Conservation (phyloP, 2,329 filamentous ascomycete species). For the Aspergillus luchuensis region DNA sequence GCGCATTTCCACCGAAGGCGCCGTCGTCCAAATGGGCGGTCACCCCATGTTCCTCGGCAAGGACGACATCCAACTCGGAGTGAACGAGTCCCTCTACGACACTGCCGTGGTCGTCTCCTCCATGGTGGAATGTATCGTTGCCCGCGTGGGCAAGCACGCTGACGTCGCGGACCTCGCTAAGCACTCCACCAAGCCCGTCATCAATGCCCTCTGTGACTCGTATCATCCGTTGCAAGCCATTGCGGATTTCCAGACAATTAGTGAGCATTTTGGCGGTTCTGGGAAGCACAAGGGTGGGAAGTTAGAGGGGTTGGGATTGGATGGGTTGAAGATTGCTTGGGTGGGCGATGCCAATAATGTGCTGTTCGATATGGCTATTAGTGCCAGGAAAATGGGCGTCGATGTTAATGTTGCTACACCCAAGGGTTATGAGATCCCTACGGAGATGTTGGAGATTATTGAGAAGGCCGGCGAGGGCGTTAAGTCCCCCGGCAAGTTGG, state of each 20-base stretch:
- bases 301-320: constrained; percentile 63
- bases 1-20: constrained; percentile 88
- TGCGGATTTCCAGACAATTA: constrained; percentile 88
- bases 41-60: constrained; percentile 96
- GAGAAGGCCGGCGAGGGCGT: constrained; percentile 61
- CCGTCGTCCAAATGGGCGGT: constrained; percentile 83
- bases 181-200: constrained; percentile 75
- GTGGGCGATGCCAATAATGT: constrained; percentile 97
- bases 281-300: constrained; percentile 31
- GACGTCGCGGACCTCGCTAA: constrained; percentile 71
- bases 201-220: constrained; percentile 84
- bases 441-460: constrained; percentile 73
- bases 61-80: constrained; percentile 93
- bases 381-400: constrained; percentile 81
- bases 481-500: constrained; percentile 64
- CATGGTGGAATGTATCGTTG: constrained; percentile 82
- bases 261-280: constrained; percentile 64
- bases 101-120: constrained; percentile 92
- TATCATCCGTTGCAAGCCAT: constrained; percentile 94
- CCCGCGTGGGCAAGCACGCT: constrained; percentile 74
- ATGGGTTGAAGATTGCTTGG: constrained; percentile 91
- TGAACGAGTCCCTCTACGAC: constrained; percentile 91
- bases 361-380: constrained; percentile 88
- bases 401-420: constrained; percentile 87
- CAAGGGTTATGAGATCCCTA: constrained; percentile 77